A percentile compares a stretch with the other conserved stretches of the same genome.
These are phyloP conservation scores for Stagonosporopsis cucurbitacearum DNA, from an alignment of 2,329 filamentous ascomycete genomes.

Conservation along the genomic window DNA sequence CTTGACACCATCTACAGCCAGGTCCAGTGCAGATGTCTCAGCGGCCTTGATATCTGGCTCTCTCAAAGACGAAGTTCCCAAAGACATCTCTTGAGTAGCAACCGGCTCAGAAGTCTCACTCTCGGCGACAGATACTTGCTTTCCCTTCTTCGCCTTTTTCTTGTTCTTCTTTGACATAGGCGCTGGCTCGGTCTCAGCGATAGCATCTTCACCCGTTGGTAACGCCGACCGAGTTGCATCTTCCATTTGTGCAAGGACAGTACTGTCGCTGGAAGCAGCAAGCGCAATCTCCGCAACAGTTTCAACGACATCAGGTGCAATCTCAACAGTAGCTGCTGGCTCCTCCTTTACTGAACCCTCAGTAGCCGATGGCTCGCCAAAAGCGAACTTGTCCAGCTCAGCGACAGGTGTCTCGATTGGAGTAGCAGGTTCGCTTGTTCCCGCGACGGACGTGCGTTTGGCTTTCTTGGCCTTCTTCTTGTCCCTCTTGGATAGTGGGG, in stretches of 20 bases:
- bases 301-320: background rate
- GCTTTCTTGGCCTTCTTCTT: slow-evolving; percentile 7
- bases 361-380: background rate
- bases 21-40: background rate
- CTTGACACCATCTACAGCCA: background rate
- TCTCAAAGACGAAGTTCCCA: background rate
- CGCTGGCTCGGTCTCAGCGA: background rate
- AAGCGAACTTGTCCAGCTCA: slow-evolving; percentile 2
- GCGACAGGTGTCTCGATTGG: background rate
- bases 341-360: background rate
- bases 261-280: background rate
- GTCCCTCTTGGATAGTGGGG: slow-evolving; percentile 22
- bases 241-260: background rate
- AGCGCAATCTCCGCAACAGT: background rate
- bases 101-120: background rate
- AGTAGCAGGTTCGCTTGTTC: background rate
- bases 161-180: background rate
- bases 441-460: background rate
- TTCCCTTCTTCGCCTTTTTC: background rate
- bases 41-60: background rate
- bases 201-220: background rate
- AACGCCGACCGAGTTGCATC: background rate
- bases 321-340: background rate
- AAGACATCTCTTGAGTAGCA: background rate
- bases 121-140: background rate